These are phyloP conservation scores for Musa itinerans DNA, from an alignment of 176 grass and related monocot species.

Conservation along the genomic window DNA sequence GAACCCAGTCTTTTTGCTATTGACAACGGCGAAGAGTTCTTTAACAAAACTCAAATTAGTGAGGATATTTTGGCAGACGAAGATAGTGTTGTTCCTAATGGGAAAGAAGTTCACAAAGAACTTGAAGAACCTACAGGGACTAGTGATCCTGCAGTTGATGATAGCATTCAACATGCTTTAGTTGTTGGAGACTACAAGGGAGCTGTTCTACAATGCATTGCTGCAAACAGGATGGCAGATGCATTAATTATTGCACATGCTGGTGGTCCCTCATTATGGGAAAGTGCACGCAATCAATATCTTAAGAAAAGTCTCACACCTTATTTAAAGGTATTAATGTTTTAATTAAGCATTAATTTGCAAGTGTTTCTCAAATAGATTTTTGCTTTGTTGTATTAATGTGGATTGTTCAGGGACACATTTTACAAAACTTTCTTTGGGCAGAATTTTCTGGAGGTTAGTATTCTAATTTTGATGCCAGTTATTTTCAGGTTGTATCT, in stretches of 20 bases:
- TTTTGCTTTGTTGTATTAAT: not conserved
- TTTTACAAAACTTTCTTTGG: not conserved
- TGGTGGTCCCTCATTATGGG: conserved; percentile 81
- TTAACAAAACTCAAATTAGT: conserved; percentile 77
- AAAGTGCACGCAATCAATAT: conserved; percentile 68
- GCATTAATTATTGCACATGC: conserved; percentile 97
- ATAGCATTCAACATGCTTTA: conserved; percentile 79
- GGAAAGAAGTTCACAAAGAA: conserved; percentile 44
- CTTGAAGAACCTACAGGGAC: conserved; percentile 34
- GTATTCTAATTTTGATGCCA: conserved; percentile 15
- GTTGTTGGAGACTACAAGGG: conserved; percentile 96
- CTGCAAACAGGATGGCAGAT: conserved; percentile 94
- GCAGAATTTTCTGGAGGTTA: conserved; percentile 13
- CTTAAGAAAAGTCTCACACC: conserved; percentile 70
- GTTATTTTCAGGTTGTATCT: conserved; percentile 81
- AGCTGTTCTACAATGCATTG: conserved; percentile 73
- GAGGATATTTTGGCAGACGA: conserved; percentile 43
- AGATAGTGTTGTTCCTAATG: conserved; percentile 25
- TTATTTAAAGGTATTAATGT: conserved; percentile 62
- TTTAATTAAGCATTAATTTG: not conserved
- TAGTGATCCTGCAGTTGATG: conserved; percentile 57
- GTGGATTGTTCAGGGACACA: no score
- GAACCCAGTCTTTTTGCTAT: conserved; percentile 41
- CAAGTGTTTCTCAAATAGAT: not conserved
- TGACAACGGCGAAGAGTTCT: conserved; percentile 93